Percentiles rank a stretch among this genome's conserved stretches.
phyloP scores from a whole-genome alignment of 768 basidiomycete species.

The Russula abietina region DNA sequence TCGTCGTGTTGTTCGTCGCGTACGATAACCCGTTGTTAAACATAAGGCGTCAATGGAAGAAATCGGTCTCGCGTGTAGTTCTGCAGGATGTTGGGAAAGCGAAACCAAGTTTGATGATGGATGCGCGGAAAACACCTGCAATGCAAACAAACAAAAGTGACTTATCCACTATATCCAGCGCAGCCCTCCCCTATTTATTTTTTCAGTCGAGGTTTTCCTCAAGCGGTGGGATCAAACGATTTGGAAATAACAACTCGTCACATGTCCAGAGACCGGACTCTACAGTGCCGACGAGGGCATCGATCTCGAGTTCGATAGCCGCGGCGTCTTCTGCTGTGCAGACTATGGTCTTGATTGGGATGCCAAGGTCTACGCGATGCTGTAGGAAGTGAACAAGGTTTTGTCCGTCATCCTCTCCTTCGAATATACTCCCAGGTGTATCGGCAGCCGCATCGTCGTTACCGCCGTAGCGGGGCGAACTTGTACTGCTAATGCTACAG shows the following conservation, averaged over 20 bases:
- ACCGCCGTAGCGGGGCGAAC: not conserved
- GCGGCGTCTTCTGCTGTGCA: not conserved
- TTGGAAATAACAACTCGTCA: conserved; percentile 6
- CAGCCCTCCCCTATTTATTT: not conserved
- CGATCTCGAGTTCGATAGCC: not conserved
- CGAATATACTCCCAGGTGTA: not conserved
- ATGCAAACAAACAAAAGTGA: not conserved
- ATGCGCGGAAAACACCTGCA: not conserved
- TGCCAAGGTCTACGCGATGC: conserved; percentile 6
- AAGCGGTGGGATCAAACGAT: conserved; percentile 10
- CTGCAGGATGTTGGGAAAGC: not conserved
- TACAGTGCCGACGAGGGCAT: conserved; percentile 4
- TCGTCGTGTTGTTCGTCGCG: not conserved
- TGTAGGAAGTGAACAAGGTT: conserved; percentile 2
- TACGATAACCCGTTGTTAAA: not conserved
- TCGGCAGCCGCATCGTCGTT: not conserved
- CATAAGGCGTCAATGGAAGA: not conserved
- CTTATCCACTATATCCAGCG: not conserved
- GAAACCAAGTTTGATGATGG: not conserved
- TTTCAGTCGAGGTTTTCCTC: conserved; percentile 16
- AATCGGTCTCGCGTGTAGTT: not conserved
- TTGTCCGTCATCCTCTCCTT: not conserved
- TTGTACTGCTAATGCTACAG: not conserved
- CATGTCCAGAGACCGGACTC: not conserved
- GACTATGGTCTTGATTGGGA: conserved; percentile 7